Percentiles rank a stretch among this genome's conserved stretches.
phyloP scores from a whole-genome alignment of 495 filamentous ascomycete genomes.

The Hypoxylon fuscum region DNA sequence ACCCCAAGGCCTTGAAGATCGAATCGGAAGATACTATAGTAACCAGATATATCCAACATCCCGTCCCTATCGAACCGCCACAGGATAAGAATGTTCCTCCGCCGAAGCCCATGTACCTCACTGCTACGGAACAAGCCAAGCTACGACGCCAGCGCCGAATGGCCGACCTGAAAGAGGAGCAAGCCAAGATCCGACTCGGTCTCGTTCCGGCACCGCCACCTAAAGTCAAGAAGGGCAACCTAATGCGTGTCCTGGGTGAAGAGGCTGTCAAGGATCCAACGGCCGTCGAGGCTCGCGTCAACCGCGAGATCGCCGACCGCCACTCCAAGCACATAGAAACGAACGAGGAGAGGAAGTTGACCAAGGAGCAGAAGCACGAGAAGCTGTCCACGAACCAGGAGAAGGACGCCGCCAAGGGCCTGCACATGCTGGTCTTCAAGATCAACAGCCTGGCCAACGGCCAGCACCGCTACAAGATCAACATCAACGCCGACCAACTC shows the following conservation, averaged over 20 bases:
- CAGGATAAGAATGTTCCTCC: slow-evolving; percentile 82
- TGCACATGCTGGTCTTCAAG: slow-evolving; percentile 85
- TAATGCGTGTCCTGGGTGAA: slow-evolving; percentile 97
- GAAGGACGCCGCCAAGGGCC: slow-evolving; percentile 85
- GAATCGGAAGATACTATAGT: slow-evolving; percentile 82
- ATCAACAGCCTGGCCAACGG: slow-evolving; percentile 88
- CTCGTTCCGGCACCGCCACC: slow-evolving; percentile 88
- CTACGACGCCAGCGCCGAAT: slow-evolving; percentile 88
- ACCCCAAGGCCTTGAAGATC: slow-evolving; percentile 74
- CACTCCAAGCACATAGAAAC: slow-evolving; percentile 74
- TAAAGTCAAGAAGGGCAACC: slow-evolving; percentile 93
- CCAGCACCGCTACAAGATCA: slow-evolving; percentile 91
- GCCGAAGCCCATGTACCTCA: slow-evolving; percentile 92
- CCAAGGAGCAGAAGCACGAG: slow-evolving; percentile 86
- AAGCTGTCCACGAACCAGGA: slow-evolving; percentile 86
- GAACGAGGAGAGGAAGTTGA: slow-evolving; percentile 91
- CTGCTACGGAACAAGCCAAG: slow-evolving; percentile 89
- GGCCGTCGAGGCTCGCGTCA: slow-evolving; percentile 93
- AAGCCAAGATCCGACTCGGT: slow-evolving; percentile 93
- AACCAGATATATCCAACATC: slow-evolving; percentile 90
- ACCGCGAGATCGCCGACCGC: slow-evolving; percentile 87
- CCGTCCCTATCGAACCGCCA: slow-evolving; percentile 88
- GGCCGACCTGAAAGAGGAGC: slow-evolving; percentile 91
- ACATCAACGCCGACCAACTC: slow-evolving; percentile 88
- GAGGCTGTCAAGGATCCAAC: slow-evolving; percentile 98